Percentiles rank a stretch among this genome's conserved stretches.
phyloP scores from a whole-genome alignment of 106 monocot genomes.

The Phalaenopsis equestris region DNA sequence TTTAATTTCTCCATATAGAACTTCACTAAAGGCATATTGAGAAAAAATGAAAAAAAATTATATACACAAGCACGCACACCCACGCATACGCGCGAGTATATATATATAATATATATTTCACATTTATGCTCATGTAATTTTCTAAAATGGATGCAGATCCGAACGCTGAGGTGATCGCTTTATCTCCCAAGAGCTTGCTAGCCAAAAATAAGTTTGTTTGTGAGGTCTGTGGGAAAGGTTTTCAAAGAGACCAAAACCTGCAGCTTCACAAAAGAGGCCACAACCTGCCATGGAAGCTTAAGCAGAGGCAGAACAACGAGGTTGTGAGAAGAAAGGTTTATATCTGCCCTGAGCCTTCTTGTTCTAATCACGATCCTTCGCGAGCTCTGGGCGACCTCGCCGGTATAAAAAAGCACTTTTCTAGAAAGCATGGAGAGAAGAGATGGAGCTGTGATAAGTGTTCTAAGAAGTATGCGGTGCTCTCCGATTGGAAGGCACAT shows the following conservation, averaged over 20 bases:
- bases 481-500: constrained; percentile 82
- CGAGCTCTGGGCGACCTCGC: constrained; percentile 73
- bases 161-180: neutral
- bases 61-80: too few relatives aligned
- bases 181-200: neutral
- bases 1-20: too few relatives aligned
- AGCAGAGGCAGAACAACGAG: neutral
- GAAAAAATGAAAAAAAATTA: too few relatives aligned
- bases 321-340: neutral
- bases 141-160: neutral
- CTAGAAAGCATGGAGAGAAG: constrained; percentile 84
- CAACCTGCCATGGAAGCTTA: constrained; percentile 1
- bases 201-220: neutral
- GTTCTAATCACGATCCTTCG: constrained; percentile 37
- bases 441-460: constrained; percentile 89
- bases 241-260: constrained; percentile 5
- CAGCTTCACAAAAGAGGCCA: constrained; percentile 4
- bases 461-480: constrained; percentile 73
- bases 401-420: constrained; percentile 84
- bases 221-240: neutral
- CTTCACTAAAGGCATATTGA: too few relatives aligned
- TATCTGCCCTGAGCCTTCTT: constrained; percentile 2
- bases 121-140: too few relatives aligned
- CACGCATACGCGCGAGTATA: too few relatives aligned
- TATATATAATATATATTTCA: too few relatives aligned